Conservation (phyloP, 2,329 filamentous ascomycete genomes). For the Saccharata proteae region DNA sequence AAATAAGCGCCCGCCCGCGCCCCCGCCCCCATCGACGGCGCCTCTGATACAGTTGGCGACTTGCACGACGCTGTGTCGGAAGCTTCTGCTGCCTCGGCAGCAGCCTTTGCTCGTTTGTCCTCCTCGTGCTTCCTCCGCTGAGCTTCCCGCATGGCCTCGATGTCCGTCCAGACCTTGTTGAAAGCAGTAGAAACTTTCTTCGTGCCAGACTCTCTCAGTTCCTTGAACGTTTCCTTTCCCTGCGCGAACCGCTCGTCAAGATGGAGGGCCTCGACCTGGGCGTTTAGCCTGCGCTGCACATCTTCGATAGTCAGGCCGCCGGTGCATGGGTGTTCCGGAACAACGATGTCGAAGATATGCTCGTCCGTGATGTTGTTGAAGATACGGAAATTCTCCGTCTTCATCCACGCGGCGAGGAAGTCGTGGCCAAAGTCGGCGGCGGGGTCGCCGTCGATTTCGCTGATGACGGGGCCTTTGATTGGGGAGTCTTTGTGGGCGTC, state of each 20-base stretch:
- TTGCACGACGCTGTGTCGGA: slow-evolving; percentile 3
- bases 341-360: slow-evolving; percentile 87
- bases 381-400: slow-evolving; percentile 82
- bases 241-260: slow-evolving; percentile 81
- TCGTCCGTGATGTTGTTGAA: slow-evolving; percentile 65
- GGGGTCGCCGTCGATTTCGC: slow-evolving; percentile 61
- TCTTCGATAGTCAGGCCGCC: slow-evolving; percentile 90
- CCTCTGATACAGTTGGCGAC: slow-evolving; percentile 29
- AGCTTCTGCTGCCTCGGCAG: slow-evolving; percentile 9
- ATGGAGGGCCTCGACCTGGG: slow-evolving; percentile 83
- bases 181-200: slow-evolving; percentile 82
- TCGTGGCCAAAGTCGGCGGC: slow-evolving; percentile 70
- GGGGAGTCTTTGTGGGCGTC: slow-evolving; percentile 38
- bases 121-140: slow-evolving; percentile 54
- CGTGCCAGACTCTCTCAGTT: too few relatives aligned
- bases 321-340: slow-evolving; percentile 85
- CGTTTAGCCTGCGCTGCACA: slow-evolving; percentile 65
- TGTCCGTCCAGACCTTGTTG: slow-evolving; percentile 79
- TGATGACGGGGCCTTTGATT: slow-evolving; percentile 47
- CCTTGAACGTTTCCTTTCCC: slow-evolving; percentile 72
- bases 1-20: slow-evolving; percentile 48
- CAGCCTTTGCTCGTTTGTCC: slow-evolving; percentile 27
- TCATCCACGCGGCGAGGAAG: slow-evolving; percentile 78
- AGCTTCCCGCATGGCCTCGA: slow-evolving; percentile 67
- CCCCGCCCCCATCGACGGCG: slow-evolving; percentile 40